Percentiles rank a stretch among this genome's conserved stretches.
Evolutionary conservation across 352 stramenopile genomes (phyloP).

Genomic region (Globisporangium solare): DNA sequence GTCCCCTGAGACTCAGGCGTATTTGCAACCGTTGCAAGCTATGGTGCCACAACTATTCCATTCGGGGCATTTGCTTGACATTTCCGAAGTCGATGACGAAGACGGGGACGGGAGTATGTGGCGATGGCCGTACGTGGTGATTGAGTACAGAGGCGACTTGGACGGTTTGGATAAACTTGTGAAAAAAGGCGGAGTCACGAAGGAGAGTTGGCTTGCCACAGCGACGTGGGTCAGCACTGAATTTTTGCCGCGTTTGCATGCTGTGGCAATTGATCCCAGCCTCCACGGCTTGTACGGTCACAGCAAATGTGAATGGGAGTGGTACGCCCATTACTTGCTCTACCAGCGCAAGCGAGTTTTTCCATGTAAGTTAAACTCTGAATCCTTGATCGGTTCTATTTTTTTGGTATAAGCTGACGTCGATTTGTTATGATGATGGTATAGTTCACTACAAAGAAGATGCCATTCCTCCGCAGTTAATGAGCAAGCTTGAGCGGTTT

Average conservation of each 20-base stretch:
- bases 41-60: conserved; percentile 48
- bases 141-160: conserved; percentile 54
- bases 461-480: conserved; percentile 51
- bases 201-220: conserved; percentile 39
- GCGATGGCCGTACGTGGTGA: conserved; percentile 82
- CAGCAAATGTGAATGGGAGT: conserved; percentile 63
- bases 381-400: background rate
- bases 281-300: conserved; percentile 58
- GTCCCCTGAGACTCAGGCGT: background rate
- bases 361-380: conserved; percentile 45
- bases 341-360: conserved; percentile 55
- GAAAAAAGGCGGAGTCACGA: conserved; percentile 44
- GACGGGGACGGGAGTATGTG: conserved; percentile 65
- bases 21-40: conserved; percentile 21
- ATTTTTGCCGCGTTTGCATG: conserved; percentile 62
- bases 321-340: conserved; percentile 80
- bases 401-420: conserved; percentile 9
- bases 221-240: conserved; percentile 56
- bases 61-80: conserved; percentile 45
- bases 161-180: conserved; percentile 51
- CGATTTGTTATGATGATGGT: conserved; percentile 12
- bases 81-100: conserved; percentile 61
- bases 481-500: conserved; percentile 58
- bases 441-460: conserved; percentile 57
- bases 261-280: conserved; percentile 36